These are phyloP conservation scores for Gossypium stocksii DNA, from an alignment of 345 rosid genomes.

Conservation along the genomic window DNA sequence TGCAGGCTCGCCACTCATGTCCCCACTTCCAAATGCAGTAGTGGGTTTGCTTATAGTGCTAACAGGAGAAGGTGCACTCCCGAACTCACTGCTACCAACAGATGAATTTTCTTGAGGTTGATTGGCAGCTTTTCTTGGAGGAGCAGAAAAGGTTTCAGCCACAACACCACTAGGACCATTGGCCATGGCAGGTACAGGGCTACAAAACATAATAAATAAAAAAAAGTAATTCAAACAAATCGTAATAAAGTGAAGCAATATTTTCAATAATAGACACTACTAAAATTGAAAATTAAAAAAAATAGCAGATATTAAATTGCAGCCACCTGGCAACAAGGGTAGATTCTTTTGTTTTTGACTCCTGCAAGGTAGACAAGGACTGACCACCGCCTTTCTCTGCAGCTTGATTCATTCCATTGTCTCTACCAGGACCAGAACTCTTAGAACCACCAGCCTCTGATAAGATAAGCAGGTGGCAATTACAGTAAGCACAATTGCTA, in stretches of 20 bases:
- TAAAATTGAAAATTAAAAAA: slow-evolving; percentile 7
- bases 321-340: slow-evolving; percentile 45
- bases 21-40: slow-evolving; percentile 41
- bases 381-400: slow-evolving; percentile 45
- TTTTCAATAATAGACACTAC: background rate
- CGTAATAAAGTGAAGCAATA: background rate
- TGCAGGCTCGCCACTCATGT: slow-evolving; percentile 28
- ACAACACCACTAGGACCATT: slow-evolving; percentile 44
- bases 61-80: slow-evolving; percentile 28
- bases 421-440: slow-evolving; percentile 43
- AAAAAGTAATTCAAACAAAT: background rate
- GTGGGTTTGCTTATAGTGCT: slow-evolving; percentile 32
- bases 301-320: background rate
- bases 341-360: slow-evolving; percentile 43
- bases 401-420: slow-evolving; percentile 49
- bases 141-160: slow-evolving; percentile 35
- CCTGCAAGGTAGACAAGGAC: slow-evolving; percentile 39
- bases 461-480: slow-evolving; percentile 29
- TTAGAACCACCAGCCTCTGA: slow-evolving; percentile 65
- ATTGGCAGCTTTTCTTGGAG: slow-evolving; percentile 30
- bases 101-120: slow-evolving; percentile 38
- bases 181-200: slow-evolving; percentile 37
- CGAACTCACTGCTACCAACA: slow-evolving; percentile 30
- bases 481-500: slow-evolving; percentile 13
- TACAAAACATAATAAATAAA: slow-evolving; percentile 27